A percentile compares a stretch with the other conserved stretches of the same genome.
Conservation (phyloP, 495 filamentous ascomycete species). For the Neurospora discreta region DNA sequence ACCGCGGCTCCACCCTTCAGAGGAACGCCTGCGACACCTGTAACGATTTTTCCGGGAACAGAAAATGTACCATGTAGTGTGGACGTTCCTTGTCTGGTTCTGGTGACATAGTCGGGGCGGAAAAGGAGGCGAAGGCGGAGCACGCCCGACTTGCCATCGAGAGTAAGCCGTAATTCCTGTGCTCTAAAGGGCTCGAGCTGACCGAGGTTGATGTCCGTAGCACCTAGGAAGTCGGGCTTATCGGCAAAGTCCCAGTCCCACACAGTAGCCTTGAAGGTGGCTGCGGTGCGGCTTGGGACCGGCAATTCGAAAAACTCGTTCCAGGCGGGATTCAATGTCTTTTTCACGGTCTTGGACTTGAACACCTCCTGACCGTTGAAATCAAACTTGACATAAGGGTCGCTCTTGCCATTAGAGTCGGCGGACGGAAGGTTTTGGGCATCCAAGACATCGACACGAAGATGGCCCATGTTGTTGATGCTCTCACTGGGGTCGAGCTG, state of each 20-base stretch:
- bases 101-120: conserved; percentile 82
- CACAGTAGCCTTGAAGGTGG: conserved; percentile 74
- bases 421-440: conserved; percentile 79
- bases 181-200: conserved; percentile 73
- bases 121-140: conserved; percentile 83
- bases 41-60: conserved; percentile 81
- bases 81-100: conserved; percentile 78
- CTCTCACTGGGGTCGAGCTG: conserved; percentile 84
- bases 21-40: conserved; percentile 65
- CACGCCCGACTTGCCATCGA: conserved; percentile 83
- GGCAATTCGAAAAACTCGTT: conserved; percentile 87
- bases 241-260: conserved; percentile 95
- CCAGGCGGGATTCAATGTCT: conserved; percentile 89
- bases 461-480: conserved; percentile 95
- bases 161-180: conserved; percentile 56
- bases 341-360: conserved; percentile 93
- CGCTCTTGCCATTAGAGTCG: conserved; percentile 91
- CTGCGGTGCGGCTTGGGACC: conserved; percentile 69
- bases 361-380: conserved; percentile 75
- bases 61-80: conserved; percentile 92
- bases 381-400: conserved; percentile 92
- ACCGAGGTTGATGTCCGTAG: conserved; percentile 64
- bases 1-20: conserved; percentile 81
- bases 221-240: conserved; percentile 78
- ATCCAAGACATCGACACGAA: conserved; percentile 85